These are phyloP conservation scores for Biscogniauxia sp. DNA, from an alignment of 2,329 filamentous ascomycete species.

Conservation along the genomic window DNA sequence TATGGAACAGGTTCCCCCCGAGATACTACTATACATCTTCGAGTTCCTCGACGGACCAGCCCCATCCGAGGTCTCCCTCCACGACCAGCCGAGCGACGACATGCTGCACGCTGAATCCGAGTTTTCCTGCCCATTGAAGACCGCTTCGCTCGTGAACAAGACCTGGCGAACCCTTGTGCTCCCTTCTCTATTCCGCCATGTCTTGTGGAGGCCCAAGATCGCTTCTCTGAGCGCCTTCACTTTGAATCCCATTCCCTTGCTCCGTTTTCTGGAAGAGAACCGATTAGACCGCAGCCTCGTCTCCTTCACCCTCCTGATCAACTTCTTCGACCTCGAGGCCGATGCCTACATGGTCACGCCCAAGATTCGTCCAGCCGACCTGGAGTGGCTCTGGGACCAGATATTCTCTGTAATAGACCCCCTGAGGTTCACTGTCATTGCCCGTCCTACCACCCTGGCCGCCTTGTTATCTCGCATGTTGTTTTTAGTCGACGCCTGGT, in stretches of 20 bases:
- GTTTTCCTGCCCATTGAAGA: conserved; percentile 48
- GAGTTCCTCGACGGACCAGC: conserved; percentile 49
- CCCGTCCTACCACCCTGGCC: conserved; percentile 61
- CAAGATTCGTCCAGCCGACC: conserved; percentile 30
- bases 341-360: conserved; percentile 30
- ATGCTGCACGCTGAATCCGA: conserved; percentile 37
- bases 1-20: conserved; percentile 52
- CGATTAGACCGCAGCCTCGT: conserved; percentile 39
- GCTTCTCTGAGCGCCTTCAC: conserved; percentile 26
- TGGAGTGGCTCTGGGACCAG: conserved; percentile 52
- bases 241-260: conserved; percentile 35
- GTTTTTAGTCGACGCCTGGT: conserved; percentile 58
- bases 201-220: conserved; percentile 38
- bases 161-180: conserved; percentile 51
- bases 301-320: conserved; percentile 41
- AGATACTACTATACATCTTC: conserved; percentile 59
- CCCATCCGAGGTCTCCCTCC: conserved; percentile 47
- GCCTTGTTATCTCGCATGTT: conserved; percentile 57
- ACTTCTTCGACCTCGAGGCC: conserved; percentile 30
- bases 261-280: conserved; percentile 39
- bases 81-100: conserved; percentile 46
- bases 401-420: conserved; percentile 55
- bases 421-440: conserved; percentile 53
- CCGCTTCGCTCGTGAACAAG: conserved; percentile 51
- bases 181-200: conserved; percentile 57